Conservation (phyloP, 768 basidiomycete species). For the Kwoniella sp. region DNA sequence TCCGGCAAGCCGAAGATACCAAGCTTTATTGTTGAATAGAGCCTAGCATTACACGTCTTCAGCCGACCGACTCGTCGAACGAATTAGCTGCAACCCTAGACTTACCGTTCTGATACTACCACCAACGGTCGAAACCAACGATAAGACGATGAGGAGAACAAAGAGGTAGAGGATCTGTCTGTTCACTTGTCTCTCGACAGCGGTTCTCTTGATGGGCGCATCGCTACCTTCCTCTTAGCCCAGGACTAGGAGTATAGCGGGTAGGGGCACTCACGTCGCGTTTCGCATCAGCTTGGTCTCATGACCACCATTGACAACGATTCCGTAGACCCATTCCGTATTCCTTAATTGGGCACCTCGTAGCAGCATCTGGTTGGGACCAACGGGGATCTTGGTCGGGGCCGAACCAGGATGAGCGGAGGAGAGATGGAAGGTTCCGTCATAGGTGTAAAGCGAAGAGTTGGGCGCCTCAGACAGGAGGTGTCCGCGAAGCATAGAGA, state of each 20-base stretch:
- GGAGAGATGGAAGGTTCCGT: conserved; percentile 58
- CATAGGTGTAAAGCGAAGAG: conserved; percentile 93
- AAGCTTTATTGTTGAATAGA: conserved; percentile 15
- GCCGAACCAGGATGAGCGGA: conserved; percentile 55
- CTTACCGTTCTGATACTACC: conserved; percentile 68
- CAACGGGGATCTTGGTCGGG: conserved; percentile 78
- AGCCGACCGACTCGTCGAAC: not conserved
- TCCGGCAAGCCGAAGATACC: conserved; percentile 54
- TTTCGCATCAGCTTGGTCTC: conserved; percentile 98
- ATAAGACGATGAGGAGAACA: conserved; percentile 75
- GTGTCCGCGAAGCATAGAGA: conserved; percentile 69
- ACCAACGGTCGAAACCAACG: conserved; percentile 85
- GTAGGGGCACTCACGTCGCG: conserved; percentile 68
- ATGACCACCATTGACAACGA: conserved; percentile 92
- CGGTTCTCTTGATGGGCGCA: conserved; percentile 92
- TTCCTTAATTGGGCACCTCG: conserved; percentile 94
- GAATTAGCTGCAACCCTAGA: not conserved
- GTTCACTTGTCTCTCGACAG: conserved; percentile 93
- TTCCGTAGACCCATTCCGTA: conserved; percentile 91
- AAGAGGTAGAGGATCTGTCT: conserved; percentile 94
- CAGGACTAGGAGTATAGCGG: not conserved
- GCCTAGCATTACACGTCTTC: not conserved
- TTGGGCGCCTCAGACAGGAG: conserved; percentile 95
- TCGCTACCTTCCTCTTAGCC: conserved; percentile 57
- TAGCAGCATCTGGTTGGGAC: conserved; percentile 88